Evolutionary conservation across 75 land plant species (phyloP), one percentile per base, ranked within the genome.

Genomic region (Ceratopteris richardii): DNA sequence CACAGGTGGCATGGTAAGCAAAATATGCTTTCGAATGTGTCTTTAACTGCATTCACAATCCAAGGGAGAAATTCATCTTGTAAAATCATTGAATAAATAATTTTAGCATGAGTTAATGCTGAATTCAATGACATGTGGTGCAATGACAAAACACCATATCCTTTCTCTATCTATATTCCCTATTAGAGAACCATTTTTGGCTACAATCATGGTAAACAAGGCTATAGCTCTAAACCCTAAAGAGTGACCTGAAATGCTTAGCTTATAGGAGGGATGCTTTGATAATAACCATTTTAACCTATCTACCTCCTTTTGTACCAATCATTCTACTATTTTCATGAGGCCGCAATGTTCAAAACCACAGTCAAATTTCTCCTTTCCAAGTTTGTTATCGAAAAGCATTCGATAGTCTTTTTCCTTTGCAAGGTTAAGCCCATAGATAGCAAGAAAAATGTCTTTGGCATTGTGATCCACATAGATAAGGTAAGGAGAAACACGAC

Each of bases 11-110:
- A 89, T 6, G 90, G 90, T 64, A 89, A 71, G 63, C 93, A 88
- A 60, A 88, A 66, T 25, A 88, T 65, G 21, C 80, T 77, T 61
- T 74, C 79, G 75, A 77, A 88, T 26, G 81, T 76, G 54, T 79
- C 78, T 60, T 88, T 80, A 62, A 88, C 52, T 7, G 88, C 82
- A 44, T 84, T 85, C 33, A 87, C 84, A 28, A 88, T 85, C 39
- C 98, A 81, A 31, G 98, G 94, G 53, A 93, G 65, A 60, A 93
- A 93, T 66, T 93, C 98, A 75, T 93, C 98, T 94, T 93, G 97
- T 62, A 87, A 68, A 5, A 91, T 62, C 23, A 87, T 65, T 33
- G 93, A 84, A 41, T 75, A 29, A 31, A 91, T 77, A 46, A 80
- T 70, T 57, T 80, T 80, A 1, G 97, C 88, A 63, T 91, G 87